Conservation (phyloP, 805 yeast species). For the Komagataella ulmi region DNA sequence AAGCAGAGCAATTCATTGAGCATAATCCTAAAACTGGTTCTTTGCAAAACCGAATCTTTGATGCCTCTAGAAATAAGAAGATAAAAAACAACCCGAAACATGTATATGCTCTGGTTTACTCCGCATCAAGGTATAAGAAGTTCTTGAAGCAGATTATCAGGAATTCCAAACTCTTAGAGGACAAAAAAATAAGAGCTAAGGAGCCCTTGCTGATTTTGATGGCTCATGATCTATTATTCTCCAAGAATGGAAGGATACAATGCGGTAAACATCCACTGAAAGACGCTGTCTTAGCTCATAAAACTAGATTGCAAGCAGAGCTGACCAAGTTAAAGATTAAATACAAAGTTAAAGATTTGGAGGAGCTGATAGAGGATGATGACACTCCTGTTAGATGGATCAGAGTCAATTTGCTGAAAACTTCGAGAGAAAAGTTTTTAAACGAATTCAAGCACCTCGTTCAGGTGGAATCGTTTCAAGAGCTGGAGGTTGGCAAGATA, state of each 20-base stretch:
- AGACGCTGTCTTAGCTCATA: constrained; percentile 64
- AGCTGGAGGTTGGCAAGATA: constrained; percentile 38
- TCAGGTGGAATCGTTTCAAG: constrained; percentile 29
- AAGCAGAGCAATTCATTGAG: constrained; percentile 26
- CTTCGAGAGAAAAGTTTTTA: constrained; percentile 24
- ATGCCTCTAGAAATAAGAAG: constrained; percentile 29
- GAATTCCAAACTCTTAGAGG: constrained; percentile 50
- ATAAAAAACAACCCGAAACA: constrained; percentile 68
- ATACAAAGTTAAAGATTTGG: constrained; percentile 44
- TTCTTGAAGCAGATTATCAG: constrained; percentile 50
- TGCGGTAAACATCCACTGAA: constrained; percentile 83
- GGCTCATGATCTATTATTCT: constrained; percentile 70
- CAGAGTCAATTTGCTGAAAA: constrained; percentile 53
- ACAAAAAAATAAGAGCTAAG: constrained; percentile 31
- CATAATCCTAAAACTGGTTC: constrained; percentile 35
- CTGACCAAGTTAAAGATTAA: constrained; percentile 64
- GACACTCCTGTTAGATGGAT: constrained; percentile 75
- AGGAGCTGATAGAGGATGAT: constrained; percentile 39
- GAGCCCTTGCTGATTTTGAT: constrained; percentile 46
- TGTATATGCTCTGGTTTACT: constrained; percentile 68
- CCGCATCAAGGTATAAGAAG: constrained; percentile 61
- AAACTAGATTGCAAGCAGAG: constrained; percentile 75
- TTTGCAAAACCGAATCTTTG: constrained; percentile 37
- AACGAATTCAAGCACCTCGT: constrained; percentile 21
- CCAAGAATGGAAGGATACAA: constrained; percentile 70